Evolutionary conservation across 805 yeast species (phyloP).

Genomic region (Ogataea philodendri): DNA sequence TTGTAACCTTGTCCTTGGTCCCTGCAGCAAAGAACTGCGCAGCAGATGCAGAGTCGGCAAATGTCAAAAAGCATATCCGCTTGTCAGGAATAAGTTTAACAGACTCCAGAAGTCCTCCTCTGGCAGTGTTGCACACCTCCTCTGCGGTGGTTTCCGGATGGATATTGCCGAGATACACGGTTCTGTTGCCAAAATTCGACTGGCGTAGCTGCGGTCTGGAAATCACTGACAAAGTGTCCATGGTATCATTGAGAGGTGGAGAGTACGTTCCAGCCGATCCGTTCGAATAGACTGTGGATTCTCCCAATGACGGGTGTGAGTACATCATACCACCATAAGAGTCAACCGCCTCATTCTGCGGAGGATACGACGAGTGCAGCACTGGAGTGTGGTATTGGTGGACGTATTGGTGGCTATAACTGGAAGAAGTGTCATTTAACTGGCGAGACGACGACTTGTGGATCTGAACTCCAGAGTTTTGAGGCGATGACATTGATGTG

Average conservation of each 20-base stretch:
- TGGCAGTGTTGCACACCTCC: conserved; percentile 70
- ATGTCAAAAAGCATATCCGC: conserved; percentile 66
- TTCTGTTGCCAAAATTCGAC: conserved; percentile 49
- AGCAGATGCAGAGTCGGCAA: conserved; percentile 62
- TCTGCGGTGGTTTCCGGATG: conserved; percentile 64
- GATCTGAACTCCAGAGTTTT: conserved; percentile 12
- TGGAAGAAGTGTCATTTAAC: conserved; percentile 3
- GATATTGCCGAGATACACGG: conserved; percentile 66
- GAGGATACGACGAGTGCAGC: conserved; percentile 5
- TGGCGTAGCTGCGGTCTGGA: conserved; percentile 1
- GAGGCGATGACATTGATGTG: conserved; percentile 28
- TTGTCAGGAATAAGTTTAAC: conserved; percentile 50
- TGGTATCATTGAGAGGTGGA: not conserved
- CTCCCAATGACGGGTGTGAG: conserved; percentile 7
- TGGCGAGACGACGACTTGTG: conserved; percentile 11
- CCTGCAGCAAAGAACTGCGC: conserved; percentile 58
- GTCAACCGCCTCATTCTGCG: conserved; percentile 11
- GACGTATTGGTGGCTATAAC: conserved; percentile 5
- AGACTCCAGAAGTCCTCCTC: conserved; percentile 73
- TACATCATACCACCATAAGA: conserved; percentile 14
- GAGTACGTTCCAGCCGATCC: conserved; percentile 9
- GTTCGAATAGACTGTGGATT: conserved; percentile 6
- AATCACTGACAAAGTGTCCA: not conserved
- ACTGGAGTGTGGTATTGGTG: conserved; percentile 10
- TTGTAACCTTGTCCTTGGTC: conserved; percentile 49